Evolutionary conservation across 257 asterid species (phyloP), one percentile per base, ranked within the genome.

Genomic region (Gentiana macrophylla): DNA sequence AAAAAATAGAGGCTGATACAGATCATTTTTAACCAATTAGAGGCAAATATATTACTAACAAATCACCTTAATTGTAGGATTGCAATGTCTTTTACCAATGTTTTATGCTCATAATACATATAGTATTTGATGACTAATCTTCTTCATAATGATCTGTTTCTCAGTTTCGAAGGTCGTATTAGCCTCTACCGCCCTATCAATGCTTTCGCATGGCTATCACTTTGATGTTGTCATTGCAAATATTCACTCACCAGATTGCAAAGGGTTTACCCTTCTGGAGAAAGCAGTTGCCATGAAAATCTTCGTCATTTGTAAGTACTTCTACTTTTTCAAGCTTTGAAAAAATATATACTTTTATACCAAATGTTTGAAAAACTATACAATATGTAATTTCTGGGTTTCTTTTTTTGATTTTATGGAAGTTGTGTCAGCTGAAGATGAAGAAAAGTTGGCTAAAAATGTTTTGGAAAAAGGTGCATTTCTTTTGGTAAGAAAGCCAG

Each of bases 141-240:
- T 52, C 1, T 52, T 52, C 24, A 3, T 4, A 24, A 32, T 33
- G 15, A 1, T 35, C 15, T 8, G 33, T n/a, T 49, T 58, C 36
- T n/a, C 65, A 69, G 74, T 69, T 32, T 63, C 74, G 8, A 37
- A 13, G 54, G 60, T 54, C 35, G 63, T 53, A 13, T 15, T 34
- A 35, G 55, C 50, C 50, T 38, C 59, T n/a, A 44, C 43, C 3
- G 74, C 67, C 5, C 7, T 63, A 48, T 11, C 44, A 36, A 63
- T 44, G 32, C 57, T 69, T 36, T 2, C 4, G 5, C 2, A 36
- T 47, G 62, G 58, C 34, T 34, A 55, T 49, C 56, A 37, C 32
- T 63, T 63, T 32, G 74, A 64, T 13, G 24, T 63, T 15, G 52
- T 60, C 3, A 64, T 64, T 11, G 66, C 62, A 49, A 53, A 70